These are phyloP conservation scores for Parasitella parasitica DNA, from an alignment of 371 early-diverging fungal genomes.

Conservation along the genomic window DNA sequence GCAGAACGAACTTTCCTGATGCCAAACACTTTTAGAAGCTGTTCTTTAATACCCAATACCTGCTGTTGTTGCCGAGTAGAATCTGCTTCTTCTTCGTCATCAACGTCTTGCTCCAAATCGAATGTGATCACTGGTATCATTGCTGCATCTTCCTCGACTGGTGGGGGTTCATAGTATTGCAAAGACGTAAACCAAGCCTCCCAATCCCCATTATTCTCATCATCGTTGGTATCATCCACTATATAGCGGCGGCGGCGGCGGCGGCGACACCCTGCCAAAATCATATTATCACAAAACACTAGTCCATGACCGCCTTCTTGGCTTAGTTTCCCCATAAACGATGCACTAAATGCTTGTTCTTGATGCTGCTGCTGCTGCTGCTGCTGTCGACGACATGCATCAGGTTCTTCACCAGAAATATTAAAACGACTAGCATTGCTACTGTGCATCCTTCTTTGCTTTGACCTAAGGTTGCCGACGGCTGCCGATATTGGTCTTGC, in stretches of 20 bases:
- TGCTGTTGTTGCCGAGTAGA: background rate
- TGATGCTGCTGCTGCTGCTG: background rate
- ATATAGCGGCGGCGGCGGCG: conserved; percentile 5
- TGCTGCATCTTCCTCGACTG: background rate
- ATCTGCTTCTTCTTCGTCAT: background rate
- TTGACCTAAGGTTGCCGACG: background rate
- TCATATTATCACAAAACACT: conserved; percentile 37
- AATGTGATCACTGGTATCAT: conserved; percentile 25
- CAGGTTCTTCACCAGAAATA: background rate
- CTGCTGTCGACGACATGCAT: background rate
- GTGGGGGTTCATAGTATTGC: conserved; percentile 27
- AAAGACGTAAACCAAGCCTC: conserved; percentile 43
- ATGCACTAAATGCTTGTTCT: background rate
- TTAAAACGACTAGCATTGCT: background rate
- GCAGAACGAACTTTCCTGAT: background rate
- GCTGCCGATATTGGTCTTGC: background rate
- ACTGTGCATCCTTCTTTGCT: background rate
- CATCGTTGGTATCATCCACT: background rate
- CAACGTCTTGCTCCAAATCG: conserved; percentile 23
- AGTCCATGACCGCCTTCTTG: conserved; percentile 32
- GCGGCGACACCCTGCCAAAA: conserved; percentile 37
- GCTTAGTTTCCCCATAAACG: conserved; percentile 33
- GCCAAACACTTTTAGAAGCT: background rate
- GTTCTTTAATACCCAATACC: background rate
- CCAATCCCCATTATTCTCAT: conserved; percentile 18